Evolutionary conservation across 2,329 filamentous ascomycete genomes (phyloP).

Genomic region (Cercospora berteroae): DNA sequence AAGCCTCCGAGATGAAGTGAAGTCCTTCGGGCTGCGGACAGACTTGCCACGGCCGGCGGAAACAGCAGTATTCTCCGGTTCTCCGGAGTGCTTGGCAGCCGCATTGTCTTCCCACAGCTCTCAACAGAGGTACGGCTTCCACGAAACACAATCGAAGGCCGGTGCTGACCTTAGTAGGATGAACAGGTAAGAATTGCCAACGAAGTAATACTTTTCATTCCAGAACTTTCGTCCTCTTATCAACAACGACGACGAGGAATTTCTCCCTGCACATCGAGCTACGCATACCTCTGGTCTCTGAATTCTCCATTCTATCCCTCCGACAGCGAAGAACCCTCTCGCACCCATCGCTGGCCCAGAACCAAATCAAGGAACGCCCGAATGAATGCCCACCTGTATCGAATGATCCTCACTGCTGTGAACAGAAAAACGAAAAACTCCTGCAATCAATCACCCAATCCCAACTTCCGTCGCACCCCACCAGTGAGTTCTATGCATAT

Average conservation of each 20-base stretch:
- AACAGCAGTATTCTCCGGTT: no score
- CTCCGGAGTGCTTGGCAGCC: no score
- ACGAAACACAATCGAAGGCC: no score
- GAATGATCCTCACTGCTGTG: not conserved
- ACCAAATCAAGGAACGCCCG: not conserved
- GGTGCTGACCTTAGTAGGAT: no score
- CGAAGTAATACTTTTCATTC: not conserved
- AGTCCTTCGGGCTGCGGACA: not conserved
- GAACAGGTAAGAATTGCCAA: no score
- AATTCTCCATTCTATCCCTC: not conserved
- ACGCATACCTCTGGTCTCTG: not conserved
- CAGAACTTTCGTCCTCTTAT: not conserved
- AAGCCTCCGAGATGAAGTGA: not conserved
- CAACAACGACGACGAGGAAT: not conserved
- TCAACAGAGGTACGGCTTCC: no score
- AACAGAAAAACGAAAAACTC: not conserved
- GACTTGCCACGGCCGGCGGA: not conserved
- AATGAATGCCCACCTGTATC: not conserved
- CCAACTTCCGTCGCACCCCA: not conserved
- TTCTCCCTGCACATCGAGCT: not conserved
- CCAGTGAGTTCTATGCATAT: not conserved
- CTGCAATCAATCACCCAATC: not conserved
- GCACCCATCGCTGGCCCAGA: not conserved
- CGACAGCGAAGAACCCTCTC: not conserved
- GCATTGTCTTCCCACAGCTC: no score